Base-by-base conservation (phyloP, 176 grass and related monocot species). In the Saccharum officinarum region DNA sequence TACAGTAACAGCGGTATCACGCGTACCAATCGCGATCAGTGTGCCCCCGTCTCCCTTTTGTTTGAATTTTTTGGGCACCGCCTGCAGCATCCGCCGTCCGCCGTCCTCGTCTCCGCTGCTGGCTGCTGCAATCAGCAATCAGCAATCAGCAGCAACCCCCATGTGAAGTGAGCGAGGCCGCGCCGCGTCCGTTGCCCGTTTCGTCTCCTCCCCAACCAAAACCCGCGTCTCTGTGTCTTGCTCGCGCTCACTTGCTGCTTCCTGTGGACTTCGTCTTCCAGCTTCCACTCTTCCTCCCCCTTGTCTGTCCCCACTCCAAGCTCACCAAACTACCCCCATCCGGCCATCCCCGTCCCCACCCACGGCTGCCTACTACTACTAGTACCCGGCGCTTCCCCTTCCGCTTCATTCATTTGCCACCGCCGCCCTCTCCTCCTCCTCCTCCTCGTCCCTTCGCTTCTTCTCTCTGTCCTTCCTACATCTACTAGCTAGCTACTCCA, bases 261-360 rank as follows among this genome's bases (percentile, higher is more conserved):
- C 74, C 67, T 68, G 37, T 17, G 74, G 84, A 83, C 84, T 86
- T 90, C 83, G 55, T 86, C 88, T 49, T 40, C 60, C 44, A 62
- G 55, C 55, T 60, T 23, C 55, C 55, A 62, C 18, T 6, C 47
- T 3, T 22, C 20, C 22, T 10, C 18, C 11, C 1, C 40, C 1
- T 13, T 10, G 2, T 62, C 59, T 62, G 59, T 62, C 59, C 63
- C 57, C 61, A 2, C 20, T 0, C 20, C 5, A 78, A 33, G 31
- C 46, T 68, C 62, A 30, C 82, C 77, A 69, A 47, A 37, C 57
- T 30, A 26, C 52, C 13, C 0, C 54, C 74, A 4, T 1, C 47
- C 47, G 0, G 8, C n/a, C 33, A 34, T 3, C 4, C 33, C 33
- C 41, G 9, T 3, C 64, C n/a, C n/a, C n/a, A n/a, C 12, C 67